Base-by-base conservation (phyloP, 75 land plant species). In the Picea glauca region DNA sequence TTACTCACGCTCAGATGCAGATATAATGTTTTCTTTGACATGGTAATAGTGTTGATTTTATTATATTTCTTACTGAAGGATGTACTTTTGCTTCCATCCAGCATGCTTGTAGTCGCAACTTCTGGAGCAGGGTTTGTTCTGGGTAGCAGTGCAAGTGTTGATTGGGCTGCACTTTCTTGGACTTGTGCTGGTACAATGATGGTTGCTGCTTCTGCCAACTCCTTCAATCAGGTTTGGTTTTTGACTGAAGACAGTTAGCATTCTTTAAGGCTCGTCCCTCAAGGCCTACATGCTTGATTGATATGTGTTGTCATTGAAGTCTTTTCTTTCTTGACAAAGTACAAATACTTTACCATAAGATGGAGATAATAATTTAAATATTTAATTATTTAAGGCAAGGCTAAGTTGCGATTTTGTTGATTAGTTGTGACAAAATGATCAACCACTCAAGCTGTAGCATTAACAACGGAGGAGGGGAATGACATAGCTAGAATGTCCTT, bases 101-200 rank as follows among this genome's bases (percentile, higher is more conserved):
- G 99, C 72, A 78, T 93, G 92, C 85, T 96, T 70, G 99, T 96
- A 32, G 99, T 94, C 61, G 90, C 97, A 58, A 94, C 99, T 74
- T 90, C 95, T 35, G 99, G 93, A 58, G 85, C 98, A 33, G 98
- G 98, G 20, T 96, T 50, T 85, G 90, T 91, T 35, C 87, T 96
- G 76, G 99, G 99, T 32, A 96, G 99, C 80, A 95, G 98, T 7
- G 83, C 62, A 59, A 76, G 83, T 5, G 75, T 96, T 84, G 92
- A 94, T 84, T 79, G 82, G 78, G 56, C 80, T 35, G 91, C 95
- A 35, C 89, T 96, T 74, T 92, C 90, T 64, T 96, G 87, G 76
- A 96, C 98, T 1, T 94, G 98, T 73, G 78, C 85, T 70, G 99
- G 99, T 15, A 96, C 99, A 20, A 95, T 96, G 96, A 87, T 94